These are phyloP conservation scores for Pythium myriotylum DNA, from an alignment of 352 stramenopile species.

Conservation along the genomic window DNA sequence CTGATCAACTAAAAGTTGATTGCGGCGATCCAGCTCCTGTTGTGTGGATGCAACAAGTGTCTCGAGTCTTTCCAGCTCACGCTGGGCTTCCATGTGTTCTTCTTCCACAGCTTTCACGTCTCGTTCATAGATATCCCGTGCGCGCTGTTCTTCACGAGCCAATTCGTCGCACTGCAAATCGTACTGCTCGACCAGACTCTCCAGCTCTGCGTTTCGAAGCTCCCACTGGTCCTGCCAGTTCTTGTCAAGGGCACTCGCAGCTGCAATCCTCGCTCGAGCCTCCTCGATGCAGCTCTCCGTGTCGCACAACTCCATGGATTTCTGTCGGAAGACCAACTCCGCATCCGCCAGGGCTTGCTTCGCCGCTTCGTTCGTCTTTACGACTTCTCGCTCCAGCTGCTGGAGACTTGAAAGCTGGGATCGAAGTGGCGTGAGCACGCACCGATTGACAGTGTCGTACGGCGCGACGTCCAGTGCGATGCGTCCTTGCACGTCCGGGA, in stretches of 20 bases:
- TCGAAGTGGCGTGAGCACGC: conserved; percentile 39
- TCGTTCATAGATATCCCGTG: conserved; percentile 10
- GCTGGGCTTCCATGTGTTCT: conserved; percentile 10
- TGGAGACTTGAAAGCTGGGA: conserved; percentile 22
- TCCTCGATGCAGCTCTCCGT: conserved; percentile 38
- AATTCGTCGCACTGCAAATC: background rate
- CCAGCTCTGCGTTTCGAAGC: conserved; percentile 2
- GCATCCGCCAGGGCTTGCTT: conserved; percentile 22
- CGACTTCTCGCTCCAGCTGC: conserved; percentile 24
- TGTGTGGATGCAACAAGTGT: no score
- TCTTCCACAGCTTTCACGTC: conserved; percentile 5
- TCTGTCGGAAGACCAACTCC: conserved; percentile 23
- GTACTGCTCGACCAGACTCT: conserved; percentile 18
- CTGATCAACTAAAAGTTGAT: conserved; percentile 21
- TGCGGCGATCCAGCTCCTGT: background rate
- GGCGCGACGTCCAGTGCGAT: conserved; percentile 55
- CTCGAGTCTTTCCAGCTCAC: background rate
- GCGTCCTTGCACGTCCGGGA: conserved; percentile 49
- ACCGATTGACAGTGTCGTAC: conserved; percentile 44
- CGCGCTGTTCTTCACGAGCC: background rate
- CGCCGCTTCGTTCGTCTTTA: conserved; percentile 20
- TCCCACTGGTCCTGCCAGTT: conserved; percentile 36
- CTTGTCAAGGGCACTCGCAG: conserved; percentile 23
- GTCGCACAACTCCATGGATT: conserved; percentile 42
- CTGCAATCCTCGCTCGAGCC: conserved; percentile 23